Evolutionary conservation across 306 rosid species (phyloP).

Genomic region (Pyrus betulifolia): DNA sequence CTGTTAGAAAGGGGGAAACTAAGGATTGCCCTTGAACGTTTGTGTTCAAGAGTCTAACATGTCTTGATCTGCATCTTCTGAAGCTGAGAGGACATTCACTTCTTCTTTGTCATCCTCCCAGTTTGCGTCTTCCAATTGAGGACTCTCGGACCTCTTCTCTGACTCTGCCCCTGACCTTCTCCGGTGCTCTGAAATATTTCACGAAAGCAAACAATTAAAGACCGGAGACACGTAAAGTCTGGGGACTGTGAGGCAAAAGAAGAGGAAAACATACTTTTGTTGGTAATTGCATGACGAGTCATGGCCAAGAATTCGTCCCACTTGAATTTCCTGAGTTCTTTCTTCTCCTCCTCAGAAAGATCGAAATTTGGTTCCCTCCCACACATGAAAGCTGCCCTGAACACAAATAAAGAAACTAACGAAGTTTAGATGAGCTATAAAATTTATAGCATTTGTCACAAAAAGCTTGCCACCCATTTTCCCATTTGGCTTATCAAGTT

Average conservation of each 20-base stretch:
- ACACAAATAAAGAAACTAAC: not conserved
- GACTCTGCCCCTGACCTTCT: slow-evolving; percentile 38
- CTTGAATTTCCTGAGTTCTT: slow-evolving; percentile 56
- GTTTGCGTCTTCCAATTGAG: slow-evolving; percentile 28
- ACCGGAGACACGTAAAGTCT: not conserved
- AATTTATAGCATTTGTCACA: not conserved
- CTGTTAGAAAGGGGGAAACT: slow-evolving; percentile 21
- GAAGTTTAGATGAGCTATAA: not conserved
- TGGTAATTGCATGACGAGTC: slow-evolving; percentile 72
- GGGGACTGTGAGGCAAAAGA: not conserved
- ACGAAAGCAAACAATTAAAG: slow-evolving; percentile 12
- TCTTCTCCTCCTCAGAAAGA: slow-evolving; percentile 66
- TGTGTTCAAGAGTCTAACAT: slow-evolving; percentile 33
- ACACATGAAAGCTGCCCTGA: slow-evolving; percentile 95
- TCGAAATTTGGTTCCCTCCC: slow-evolving; percentile 92
- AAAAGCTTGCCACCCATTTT: not conserved
- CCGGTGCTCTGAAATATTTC: slow-evolving; percentile 45
- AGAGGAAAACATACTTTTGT: slow-evolving; percentile 51
- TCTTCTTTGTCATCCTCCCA: slow-evolving; percentile 43
- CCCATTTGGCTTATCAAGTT: not conserved
- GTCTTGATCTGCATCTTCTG: slow-evolving; percentile 48
- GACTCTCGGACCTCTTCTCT: slow-evolving; percentile 22
- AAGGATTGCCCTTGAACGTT: slow-evolving; percentile 32
- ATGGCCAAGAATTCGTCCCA: slow-evolving; percentile 87
- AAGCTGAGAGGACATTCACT: slow-evolving; percentile 23